Evolutionary conservation across 352 stramenopile species (phyloP).

Genomic region (Phytophthora colocasiae): DNA sequence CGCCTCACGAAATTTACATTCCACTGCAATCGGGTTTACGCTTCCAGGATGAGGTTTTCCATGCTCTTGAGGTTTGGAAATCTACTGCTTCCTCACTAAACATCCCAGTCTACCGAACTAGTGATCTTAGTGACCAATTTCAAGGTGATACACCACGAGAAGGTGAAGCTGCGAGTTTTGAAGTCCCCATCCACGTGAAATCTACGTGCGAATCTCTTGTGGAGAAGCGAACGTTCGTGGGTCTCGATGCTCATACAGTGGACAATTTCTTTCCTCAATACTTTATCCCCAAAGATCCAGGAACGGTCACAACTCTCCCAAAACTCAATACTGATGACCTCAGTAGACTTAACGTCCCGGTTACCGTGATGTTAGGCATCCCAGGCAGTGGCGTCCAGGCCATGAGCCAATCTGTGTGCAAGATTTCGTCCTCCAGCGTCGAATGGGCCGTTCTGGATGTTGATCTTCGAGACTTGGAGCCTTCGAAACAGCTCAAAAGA

Average conservation of each 20-base stretch:
- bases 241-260: conserved; percentile 22
- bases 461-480: conserved; percentile 41
- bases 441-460: conserved; percentile 54
- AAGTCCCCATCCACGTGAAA: conserved; percentile 27
- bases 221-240: conserved; percentile 25
- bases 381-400: conserved; percentile 58
- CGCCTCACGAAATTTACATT: conserved; percentile 45
- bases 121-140: conserved; percentile 47
- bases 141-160: conserved; percentile 55
- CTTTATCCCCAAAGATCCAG: conserved; percentile 68
- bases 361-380: conserved; percentile 71
- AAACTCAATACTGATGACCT: conserved; percentile 41
- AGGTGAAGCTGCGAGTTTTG: conserved; percentile 11
- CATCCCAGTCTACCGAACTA: conserved; percentile 63
- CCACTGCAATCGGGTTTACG: conserved; percentile 66
- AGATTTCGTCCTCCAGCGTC: conserved; percentile 51
- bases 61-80: conserved; percentile 66
- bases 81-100: conserved; percentile 42
- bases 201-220: conserved; percentile 36
- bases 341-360: conserved; percentile 47
- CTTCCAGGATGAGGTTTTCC: conserved; percentile 73
- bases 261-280: conserved; percentile 57
- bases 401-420: conserved; percentile 53
- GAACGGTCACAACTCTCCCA: conserved; percentile 42
- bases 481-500: conserved; percentile 30